Conservation (phyloP, 129 eudicot genomes). For the Logfia minima region DNA sequence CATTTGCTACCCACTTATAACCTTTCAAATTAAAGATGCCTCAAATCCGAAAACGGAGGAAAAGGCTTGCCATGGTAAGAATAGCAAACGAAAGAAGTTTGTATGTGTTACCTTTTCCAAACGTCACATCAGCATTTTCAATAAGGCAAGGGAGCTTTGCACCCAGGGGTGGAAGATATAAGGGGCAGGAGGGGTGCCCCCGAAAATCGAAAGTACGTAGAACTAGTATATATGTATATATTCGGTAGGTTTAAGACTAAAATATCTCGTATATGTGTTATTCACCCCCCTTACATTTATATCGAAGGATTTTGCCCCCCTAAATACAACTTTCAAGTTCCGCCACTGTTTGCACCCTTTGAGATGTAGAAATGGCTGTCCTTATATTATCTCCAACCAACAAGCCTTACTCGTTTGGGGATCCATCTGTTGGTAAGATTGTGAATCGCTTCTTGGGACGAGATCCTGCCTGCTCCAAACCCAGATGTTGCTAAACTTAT, state of each 20-base stretch:
- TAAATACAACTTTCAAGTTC: no score
- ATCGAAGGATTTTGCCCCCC: no score
- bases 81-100: conserved; percentile 1
- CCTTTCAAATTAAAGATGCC: neutral
- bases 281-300: no score
- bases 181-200: no score
- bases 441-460: conserved; percentile 20
- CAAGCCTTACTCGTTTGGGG: conserved; percentile 49
- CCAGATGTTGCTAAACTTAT: conserved; percentile 1
- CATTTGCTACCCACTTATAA: neutral
- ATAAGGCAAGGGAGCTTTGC: conserved; percentile 20
- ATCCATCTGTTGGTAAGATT: conserved; percentile 34
- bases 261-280: no score
- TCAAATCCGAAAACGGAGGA: neutral
- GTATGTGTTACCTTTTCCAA: conserved; percentile 24
- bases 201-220: no score
- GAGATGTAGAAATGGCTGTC: conserved; percentile 31
- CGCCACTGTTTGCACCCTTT: conserved; percentile 25
- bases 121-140: conserved; percentile 6
- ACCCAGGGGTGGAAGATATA: no score
- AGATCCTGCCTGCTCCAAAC: conserved; percentile 7
- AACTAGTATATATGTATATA: no score
- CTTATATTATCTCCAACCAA: conserved; percentile 37
- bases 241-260: no score
- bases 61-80: conserved; percentile 10